Evolutionary conservation across 1,139 yeast genomes (phyloP).

Genomic region (Sporopachydermia cereana): DNA sequence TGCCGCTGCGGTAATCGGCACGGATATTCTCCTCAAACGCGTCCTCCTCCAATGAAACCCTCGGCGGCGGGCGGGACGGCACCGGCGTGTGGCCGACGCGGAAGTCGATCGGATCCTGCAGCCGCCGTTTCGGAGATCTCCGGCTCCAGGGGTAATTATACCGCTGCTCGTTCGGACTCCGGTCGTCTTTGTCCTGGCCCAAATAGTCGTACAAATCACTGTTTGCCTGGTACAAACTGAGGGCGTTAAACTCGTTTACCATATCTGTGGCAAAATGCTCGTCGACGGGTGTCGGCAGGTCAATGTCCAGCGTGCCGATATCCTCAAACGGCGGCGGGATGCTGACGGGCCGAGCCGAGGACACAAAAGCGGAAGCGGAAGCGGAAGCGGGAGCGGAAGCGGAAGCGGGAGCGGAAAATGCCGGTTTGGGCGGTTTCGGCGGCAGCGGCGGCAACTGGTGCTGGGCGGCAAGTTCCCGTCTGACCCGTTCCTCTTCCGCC

Average conservation of each 20-base stretch:
- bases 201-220: neutral
- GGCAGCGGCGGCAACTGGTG: no score
- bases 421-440: no score
- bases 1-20: neutral
- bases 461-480: no score
- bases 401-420: no score
- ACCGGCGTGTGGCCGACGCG: neutral
- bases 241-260: neutral
- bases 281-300: conserved; percentile 1
- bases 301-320: neutral
- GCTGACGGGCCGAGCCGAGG: neutral
- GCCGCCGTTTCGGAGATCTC: neutral
- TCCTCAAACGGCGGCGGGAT: conserved; percentile 4
- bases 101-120: neutral
- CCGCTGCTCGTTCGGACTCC: neutral
- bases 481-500: neutral
- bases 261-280: conserved; percentile 3
- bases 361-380: no score
- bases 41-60: no score
- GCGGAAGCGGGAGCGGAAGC: no score
- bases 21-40: no score
- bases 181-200: neutral
- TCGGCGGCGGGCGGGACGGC: neutral
- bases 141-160: neutral
- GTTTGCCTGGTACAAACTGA: neutral